Conservation (phyloP, 306 rosid species). For the Cucurbita ficifolia region DNA sequence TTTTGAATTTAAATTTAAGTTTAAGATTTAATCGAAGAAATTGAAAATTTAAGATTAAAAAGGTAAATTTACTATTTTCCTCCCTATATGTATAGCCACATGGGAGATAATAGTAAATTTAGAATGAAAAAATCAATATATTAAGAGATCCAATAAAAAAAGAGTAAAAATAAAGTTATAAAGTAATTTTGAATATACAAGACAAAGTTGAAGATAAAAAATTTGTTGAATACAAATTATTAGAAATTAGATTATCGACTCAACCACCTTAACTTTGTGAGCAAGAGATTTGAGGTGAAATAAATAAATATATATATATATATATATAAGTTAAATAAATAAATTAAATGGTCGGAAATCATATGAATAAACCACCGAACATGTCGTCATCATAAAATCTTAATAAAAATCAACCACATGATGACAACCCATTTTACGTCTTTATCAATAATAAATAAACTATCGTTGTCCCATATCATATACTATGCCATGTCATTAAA, state of each 20-base stretch:
- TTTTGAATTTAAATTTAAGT: too few species aligned
- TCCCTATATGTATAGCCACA: too few species aligned
- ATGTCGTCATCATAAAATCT: background rate
- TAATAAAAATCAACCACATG: background rate
- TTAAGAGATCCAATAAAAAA: too few species aligned
- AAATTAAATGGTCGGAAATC: background rate
- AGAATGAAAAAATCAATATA: too few species aligned
- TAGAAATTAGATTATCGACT: background rate
- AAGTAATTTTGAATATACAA: too few species aligned
- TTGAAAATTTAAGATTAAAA: too few species aligned
- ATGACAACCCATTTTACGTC: background rate
- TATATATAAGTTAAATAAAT: background rate
- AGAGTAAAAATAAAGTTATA: too few species aligned
- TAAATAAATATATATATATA: background rate
- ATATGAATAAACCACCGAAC: background rate
- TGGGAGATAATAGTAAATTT: too few species aligned
- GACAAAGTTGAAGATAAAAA: too few species aligned
- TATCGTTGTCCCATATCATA: background rate
- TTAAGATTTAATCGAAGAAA: too few species aligned
- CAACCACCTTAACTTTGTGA: background rate
- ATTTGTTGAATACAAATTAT: background rate
- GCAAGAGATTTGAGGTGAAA: background rate
- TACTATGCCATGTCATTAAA: background rate
- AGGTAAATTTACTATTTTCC: too few species aligned
- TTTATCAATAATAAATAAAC: background rate